phyloP scores from a whole-genome alignment of 345 rosid species.

The Bruguiera gymnorhiza region DNA sequence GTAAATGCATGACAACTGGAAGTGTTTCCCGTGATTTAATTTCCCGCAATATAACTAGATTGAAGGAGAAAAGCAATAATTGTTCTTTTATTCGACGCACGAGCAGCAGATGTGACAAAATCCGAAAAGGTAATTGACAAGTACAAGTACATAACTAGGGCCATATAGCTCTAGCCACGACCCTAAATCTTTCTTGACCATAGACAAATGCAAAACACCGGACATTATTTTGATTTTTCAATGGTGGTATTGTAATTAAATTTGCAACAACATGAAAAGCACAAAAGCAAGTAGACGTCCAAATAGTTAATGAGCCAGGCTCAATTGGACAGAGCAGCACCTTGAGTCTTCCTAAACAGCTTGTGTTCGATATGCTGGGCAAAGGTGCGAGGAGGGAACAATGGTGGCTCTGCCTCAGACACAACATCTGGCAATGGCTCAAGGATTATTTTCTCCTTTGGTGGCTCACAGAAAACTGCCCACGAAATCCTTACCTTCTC shows the following conservation, averaged over 20 bases:
- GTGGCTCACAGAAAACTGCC: constrained; percentile 98
- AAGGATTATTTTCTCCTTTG: constrained; percentile 85
- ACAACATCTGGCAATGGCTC: constrained; percentile 72
- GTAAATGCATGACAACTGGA: too few species aligned
- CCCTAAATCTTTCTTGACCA: not conserved
- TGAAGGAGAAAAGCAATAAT: too few species aligned
- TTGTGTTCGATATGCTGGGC: constrained; percentile 80
- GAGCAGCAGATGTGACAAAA: too few species aligned
- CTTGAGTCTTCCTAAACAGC: constrained; percentile 65
- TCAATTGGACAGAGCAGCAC: constrained; percentile 12
- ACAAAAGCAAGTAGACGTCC: too few species aligned
- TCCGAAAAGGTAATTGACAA: not conserved
- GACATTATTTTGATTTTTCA: too few species aligned
- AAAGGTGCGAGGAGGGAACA: constrained; percentile 89
- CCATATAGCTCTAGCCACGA: not conserved
- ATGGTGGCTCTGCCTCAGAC: constrained; percentile 58
- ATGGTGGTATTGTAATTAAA: too few species aligned
- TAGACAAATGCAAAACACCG: too few species aligned
- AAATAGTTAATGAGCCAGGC: too few species aligned
- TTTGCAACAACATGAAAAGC: too few species aligned
- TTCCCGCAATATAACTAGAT: too few species aligned
- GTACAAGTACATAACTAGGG: not conserved
- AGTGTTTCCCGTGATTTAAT: too few species aligned
- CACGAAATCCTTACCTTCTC: constrained; percentile 95
- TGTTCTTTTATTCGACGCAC: too few species aligned